Percentiles rank a stretch among this genome's conserved stretches.
Evolutionary conservation across 352 stramenopile species (phyloP).

Genomic region (Lagenidium giganteum): DNA sequence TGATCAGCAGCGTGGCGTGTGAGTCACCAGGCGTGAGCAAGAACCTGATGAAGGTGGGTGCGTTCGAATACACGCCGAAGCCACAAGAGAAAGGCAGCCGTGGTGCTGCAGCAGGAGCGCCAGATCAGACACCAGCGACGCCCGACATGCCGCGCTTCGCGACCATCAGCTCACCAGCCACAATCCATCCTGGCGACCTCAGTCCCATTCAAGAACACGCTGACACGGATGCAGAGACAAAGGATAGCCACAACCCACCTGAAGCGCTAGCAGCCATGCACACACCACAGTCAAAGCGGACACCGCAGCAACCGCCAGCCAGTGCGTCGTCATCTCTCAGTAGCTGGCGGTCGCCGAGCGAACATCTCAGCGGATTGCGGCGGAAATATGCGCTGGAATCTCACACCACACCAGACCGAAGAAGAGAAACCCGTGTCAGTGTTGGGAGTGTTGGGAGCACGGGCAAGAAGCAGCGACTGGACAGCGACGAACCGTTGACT

Average conservation of each 20-base stretch:
- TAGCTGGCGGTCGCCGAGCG: too few species aligned
- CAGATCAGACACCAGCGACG: slow-evolving; percentile 26
- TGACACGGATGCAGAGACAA: slow-evolving; percentile 5
- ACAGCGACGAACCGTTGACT: slow-evolving; percentile 54
- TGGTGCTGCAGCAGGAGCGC: slow-evolving; percentile 20
- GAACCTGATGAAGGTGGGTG: slow-evolving; percentile 79
- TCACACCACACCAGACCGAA: too few species aligned
- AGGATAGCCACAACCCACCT: too few species aligned
- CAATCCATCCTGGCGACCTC: slow-evolving; percentile 13
- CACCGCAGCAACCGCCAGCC: too few species aligned
- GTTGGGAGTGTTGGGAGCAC: too few species aligned
- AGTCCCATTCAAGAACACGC: slow-evolving; percentile 2
- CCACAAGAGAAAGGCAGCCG: slow-evolving; percentile 20
- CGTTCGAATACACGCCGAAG: slow-evolving; percentile 70
- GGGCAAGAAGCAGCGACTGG: slow-evolving; percentile 23
- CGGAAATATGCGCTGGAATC: too few species aligned
- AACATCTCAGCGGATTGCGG: too few species aligned
- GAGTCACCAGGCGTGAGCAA: slow-evolving; percentile 62
- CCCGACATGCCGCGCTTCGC: slow-evolving; percentile 55
- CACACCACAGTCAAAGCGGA: too few species aligned
- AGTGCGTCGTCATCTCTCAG: too few species aligned
- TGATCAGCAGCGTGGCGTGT: slow-evolving; percentile 68
- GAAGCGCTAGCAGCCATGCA: too few species aligned
- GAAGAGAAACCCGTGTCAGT: slow-evolving; percentile 20
- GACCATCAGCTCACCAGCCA: slow-evolving; percentile 30